Evolutionary conservation across 202 grass and related monocot genomes (phyloP).

Genomic region (Musa balbisiana): DNA sequence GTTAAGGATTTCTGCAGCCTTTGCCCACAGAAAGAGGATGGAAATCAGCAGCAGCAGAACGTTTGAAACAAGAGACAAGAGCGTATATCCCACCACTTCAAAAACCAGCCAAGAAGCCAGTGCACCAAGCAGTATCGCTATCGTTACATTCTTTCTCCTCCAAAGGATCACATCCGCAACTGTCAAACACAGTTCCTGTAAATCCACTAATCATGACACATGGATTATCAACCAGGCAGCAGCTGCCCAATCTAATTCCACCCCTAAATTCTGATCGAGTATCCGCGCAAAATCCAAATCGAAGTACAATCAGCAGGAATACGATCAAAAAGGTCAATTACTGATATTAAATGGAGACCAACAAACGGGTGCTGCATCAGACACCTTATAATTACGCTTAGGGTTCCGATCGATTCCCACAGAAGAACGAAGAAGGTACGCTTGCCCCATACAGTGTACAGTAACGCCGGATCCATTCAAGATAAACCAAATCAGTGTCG

Average conservation of each 20-base stretch:
- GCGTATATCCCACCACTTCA: conserved; percentile 37
- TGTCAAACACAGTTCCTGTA: conserved; percentile 12
- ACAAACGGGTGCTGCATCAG: too few species aligned
- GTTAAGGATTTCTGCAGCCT: conserved; percentile 36
- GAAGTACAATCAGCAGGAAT: too few species aligned
- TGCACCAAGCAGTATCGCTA: conserved; percentile 20
- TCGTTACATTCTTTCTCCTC: conserved; percentile 34
- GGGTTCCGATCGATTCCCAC: too few species aligned
- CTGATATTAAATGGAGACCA: too few species aligned
- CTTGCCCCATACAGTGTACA: neutral
- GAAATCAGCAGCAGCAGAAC: conserved; percentile 45
- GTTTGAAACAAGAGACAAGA: conserved; percentile 39
- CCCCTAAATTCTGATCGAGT: too few species aligned
- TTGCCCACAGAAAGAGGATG: conserved; percentile 55
- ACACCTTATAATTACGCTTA: too few species aligned
- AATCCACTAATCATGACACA: neutral
- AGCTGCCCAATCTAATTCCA: too few species aligned
- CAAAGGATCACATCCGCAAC: conserved; percentile 44
- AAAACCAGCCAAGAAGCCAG: conserved; percentile 34
- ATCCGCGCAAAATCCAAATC: too few species aligned
- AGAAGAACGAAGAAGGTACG: too few species aligned
- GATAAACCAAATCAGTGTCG: too few species aligned
- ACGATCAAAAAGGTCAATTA: too few species aligned
- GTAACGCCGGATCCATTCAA: neutral
- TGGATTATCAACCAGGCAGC: neutral